Base-by-base conservation (phyloP, 495 filamentous ascomycete genomes). In the Podospora bellae-mahoneyi region DNA sequence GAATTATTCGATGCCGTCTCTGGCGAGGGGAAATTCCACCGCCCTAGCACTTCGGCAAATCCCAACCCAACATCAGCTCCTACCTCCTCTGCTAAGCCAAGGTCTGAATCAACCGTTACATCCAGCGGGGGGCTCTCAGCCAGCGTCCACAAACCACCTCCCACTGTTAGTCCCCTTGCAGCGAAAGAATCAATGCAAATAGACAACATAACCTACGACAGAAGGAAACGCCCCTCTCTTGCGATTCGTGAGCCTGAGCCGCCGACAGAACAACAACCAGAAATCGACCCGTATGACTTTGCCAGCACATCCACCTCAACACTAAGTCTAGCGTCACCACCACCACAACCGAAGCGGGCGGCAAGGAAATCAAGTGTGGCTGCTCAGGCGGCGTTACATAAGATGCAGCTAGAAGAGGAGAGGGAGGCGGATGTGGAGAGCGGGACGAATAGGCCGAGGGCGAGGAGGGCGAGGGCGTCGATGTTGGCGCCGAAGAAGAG, bases 1-100 rank as follows among this genome's bases (percentile, higher is more conserved):
- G 85, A 90, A 64, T 77, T 94, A 5, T 83, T 88, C 48, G 90
- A 92, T 75, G 91, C 91, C 7, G 91, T 94, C 56, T 73, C 79
- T 3, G 83, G 80, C 5, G 84, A 87, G 64, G 84, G 78, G 55
- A 84, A 83, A 66, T 78, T 80, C 27, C 69, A 74, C 30, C 75
- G 80, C 58, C 66, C 69, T 5, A 62, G 53, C 5, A 66, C 66
- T 44, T 64, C 64, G 18, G 30, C 61, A 19, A 18, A 28, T 19
- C 61, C 20, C 62, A 76, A 76, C 9, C 59, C 54, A 39, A 61
- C 66, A 13, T 61, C 66, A 18, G 74, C 68, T 18, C 67, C 71
- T 18, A 30, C 68, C 9, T 72, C 75, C 0, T 44, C 55, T 1
- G 65, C 27, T 53, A 78, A 72, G 48, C 23, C 60, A 3, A 58